These are phyloP conservation scores for Oenanthe sinensis DNA, from an alignment of 129 eudicot genomes.

Conservation along the genomic window DNA sequence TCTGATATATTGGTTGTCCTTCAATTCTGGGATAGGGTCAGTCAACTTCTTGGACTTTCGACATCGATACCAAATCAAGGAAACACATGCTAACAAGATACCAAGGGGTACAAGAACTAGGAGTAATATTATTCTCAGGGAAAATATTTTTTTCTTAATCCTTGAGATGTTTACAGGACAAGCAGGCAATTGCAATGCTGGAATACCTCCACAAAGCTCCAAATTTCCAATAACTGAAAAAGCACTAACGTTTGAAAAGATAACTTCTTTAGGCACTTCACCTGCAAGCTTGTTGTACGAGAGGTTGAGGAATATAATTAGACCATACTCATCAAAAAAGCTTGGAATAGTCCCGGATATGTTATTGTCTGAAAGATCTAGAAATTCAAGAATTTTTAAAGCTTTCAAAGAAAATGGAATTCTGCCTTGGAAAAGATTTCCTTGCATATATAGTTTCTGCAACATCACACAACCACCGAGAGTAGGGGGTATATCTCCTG, in stretches of 20 bases:
- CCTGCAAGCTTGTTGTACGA: conserved; percentile 4
- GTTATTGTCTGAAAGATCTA: conserved; percentile 14
- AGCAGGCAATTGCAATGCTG: background rate
- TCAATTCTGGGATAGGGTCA: too few relatives aligned
- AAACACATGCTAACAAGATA: too few relatives aligned
- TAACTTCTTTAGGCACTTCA: background rate
- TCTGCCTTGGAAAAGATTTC: background rate
- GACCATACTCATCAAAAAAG: background rate
- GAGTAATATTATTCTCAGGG: background rate
- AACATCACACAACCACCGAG: background rate
- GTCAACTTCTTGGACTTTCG: too few relatives aligned
- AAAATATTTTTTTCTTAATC: background rate
- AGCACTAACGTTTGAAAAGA: background rate
- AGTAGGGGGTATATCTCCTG: background rate
- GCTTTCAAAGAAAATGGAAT: background rate
- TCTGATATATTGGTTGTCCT: background rate
- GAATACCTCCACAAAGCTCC: conserved; percentile 9
- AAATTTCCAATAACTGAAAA: background rate
- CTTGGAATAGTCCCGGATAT: conserved; percentile 7
- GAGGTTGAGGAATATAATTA: background rate
- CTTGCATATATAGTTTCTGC: background rate
- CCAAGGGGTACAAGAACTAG: background rate
- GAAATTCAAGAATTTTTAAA: background rate
- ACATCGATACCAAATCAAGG: too few relatives aligned
- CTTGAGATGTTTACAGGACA: background rate